Percentiles rank a stretch among this genome's conserved stretches.
phyloP scores from a whole-genome alignment of 768 basidiomycete species.

The Pleurotus sapidus region DNA sequence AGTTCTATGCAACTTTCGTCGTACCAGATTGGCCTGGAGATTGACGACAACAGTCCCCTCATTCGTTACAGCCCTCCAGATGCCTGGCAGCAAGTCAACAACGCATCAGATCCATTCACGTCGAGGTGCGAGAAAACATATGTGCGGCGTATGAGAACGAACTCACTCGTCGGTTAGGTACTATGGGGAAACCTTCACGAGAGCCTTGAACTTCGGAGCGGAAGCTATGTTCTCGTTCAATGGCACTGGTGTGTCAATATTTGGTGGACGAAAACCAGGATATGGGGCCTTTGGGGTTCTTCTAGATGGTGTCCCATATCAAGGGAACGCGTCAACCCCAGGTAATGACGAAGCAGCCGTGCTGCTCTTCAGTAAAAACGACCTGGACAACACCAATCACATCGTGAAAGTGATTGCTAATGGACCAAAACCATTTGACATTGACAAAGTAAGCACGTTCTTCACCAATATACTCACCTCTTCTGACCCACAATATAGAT shows the following conservation, averaged over 20 bases:
- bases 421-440: slow-evolving; percentile 22
- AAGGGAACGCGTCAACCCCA: slow-evolving; percentile 16
- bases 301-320: slow-evolving; percentile 21
- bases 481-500: slow-evolving; percentile 12
- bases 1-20: slow-evolving; percentile 1
- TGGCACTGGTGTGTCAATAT: slow-evolving; percentile 33
- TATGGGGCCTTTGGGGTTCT: slow-evolving; percentile 32
- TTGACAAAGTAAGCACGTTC: slow-evolving; percentile 30
- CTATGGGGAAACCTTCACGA: slow-evolving; percentile 32
- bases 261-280: slow-evolving; percentile 30
- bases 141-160: background rate
- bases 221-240: slow-evolving; percentile 30
- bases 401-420: slow-evolving; percentile 20
- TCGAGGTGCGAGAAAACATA: slow-evolving; percentile 6
- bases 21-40: background rate
- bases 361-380: slow-evolving; percentile 24
- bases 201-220: slow-evolving; percentile 25
- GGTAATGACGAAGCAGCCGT: slow-evolving; percentile 19
- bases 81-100: slow-evolving; percentile 18
- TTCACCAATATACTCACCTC: background rate
- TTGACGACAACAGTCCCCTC: slow-evolving; percentile 25
- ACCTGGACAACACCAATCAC: slow-evolving; percentile 24
- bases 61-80: slow-evolving; percentile 18
- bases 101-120: slow-evolving; percentile 10
- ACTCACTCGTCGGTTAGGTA: slow-evolving; percentile 22